phyloP scores from a whole-genome alignment of 2,329 filamentous ascomycete species.

The Endothia cerciana region DNA sequence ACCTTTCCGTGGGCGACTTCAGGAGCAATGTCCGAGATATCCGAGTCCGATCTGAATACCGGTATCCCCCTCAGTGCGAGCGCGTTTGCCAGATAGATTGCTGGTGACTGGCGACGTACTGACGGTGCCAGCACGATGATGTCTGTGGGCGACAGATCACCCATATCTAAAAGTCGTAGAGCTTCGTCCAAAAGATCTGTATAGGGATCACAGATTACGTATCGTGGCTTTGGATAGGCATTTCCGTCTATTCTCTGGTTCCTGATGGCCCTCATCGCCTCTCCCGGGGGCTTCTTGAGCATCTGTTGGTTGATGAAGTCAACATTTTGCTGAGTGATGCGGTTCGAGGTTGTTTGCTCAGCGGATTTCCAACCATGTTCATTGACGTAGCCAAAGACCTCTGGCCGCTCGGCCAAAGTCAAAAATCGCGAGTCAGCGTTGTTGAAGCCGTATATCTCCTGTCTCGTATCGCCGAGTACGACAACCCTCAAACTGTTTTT shows the following conservation, averaged over 20 bases:
- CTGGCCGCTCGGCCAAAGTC: slow-evolving; percentile 20
- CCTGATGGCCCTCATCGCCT: slow-evolving; percentile 24
- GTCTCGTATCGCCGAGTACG: slow-evolving; percentile 25
- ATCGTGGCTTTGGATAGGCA: slow-evolving; percentile 21
- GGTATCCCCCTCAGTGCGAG: slow-evolving; percentile 21
- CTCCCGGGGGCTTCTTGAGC: slow-evolving; percentile 22
- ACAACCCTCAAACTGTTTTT: slow-evolving; percentile 14
- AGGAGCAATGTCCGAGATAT: slow-evolving; percentile 24
- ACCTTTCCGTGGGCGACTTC: slow-evolving; percentile 25
- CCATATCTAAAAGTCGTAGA: slow-evolving; percentile 11
- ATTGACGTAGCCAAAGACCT: slow-evolving; percentile 28
- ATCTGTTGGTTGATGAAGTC: slow-evolving; percentile 29
- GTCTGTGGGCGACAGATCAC: slow-evolving; percentile 15
- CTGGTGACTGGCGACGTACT: slow-evolving; percentile 19
- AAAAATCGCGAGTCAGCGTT: slow-evolving; percentile 28
- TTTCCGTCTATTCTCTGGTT: slow-evolving; percentile 5
- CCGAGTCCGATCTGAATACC: slow-evolving; percentile 27
- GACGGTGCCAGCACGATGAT: slow-evolving; percentile 27
- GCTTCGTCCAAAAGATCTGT: slow-evolving; percentile 21
- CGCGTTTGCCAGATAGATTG: slow-evolving; percentile 18
- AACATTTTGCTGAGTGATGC: slow-evolving; percentile 25
- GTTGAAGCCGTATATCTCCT: slow-evolving; percentile 28
- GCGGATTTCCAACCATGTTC: slow-evolving; percentile 17
- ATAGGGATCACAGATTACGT: slow-evolving; percentile 25
- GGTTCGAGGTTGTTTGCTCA: slow-evolving; percentile 24